Conservation (phyloP, 2,329 filamentous ascomycete species). For the Coniochaeta ligniaria region DNA sequence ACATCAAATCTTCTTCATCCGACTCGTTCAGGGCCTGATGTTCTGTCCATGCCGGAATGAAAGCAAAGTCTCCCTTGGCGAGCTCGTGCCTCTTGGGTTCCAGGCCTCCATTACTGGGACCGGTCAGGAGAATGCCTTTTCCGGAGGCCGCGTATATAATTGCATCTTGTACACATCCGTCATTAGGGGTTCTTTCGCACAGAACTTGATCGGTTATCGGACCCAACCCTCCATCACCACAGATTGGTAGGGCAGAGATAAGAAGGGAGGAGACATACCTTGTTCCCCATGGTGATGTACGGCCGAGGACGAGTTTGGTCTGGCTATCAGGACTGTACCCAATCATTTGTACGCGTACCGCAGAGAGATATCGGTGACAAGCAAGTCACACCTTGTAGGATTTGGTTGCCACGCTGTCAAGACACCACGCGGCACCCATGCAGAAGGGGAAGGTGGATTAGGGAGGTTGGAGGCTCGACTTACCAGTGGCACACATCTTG, state of each 20-base stretch:
- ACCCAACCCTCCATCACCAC: not conserved
- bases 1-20: constrained; percentile 51
- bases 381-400: not conserved
- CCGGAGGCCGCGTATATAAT: constrained; percentile 61
- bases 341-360: constrained; percentile 4
- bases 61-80: constrained; percentile 58
- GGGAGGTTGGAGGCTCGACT: constrained; percentile 16
- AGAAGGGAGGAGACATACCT: constrained; percentile 31
- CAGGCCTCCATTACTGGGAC: constrained; percentile 37
- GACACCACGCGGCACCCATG: not conserved
- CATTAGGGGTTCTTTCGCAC: too few relatives aligned
- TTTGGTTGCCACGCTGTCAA: not conserved
- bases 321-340: constrained; percentile 52
- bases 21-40: constrained; percentile 64
- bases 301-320: constrained; percentile 52
- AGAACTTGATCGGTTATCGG: too few relatives aligned
- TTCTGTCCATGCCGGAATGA: constrained; percentile 63
- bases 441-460: constrained; percentile 2
- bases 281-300: constrained; percentile 66
- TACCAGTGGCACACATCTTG: constrained; percentile 60
- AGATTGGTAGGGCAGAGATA: not conserved
- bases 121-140: constrained; percentile 51
- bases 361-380: not conserved
- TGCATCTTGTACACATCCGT: constrained; percentile 41
- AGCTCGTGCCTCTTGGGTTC: constrained; percentile 48